Evolutionary conservation across 441 rosid species (phyloP).

Genomic region (Eruca vesicaria): DNA sequence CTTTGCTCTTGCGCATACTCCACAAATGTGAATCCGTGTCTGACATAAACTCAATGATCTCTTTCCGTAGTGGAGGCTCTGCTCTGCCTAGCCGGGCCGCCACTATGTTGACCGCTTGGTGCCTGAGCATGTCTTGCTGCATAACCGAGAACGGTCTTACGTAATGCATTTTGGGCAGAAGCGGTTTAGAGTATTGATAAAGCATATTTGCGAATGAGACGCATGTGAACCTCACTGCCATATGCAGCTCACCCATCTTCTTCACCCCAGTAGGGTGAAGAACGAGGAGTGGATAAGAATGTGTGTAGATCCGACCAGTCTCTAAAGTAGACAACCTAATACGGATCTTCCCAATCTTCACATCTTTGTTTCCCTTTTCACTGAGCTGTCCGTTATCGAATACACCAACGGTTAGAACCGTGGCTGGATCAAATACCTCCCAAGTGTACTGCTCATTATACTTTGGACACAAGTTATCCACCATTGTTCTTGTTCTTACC

Average conservation of each 20-base stretch:
- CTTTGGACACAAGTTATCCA: constrained; percentile 72
- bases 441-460: constrained; percentile 92
- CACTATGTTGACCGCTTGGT: constrained; percentile 81
- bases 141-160: constrained; percentile 75
- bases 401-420: constrained; percentile 85
- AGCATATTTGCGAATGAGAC: constrained; percentile 79
- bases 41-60: constrained; percentile 92
- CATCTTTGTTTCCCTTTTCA: constrained; percentile 69
- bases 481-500: constrained; percentile 86
- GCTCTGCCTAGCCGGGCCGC: constrained; percentile 85
- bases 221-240: constrained; percentile 86
- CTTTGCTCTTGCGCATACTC: constrained; percentile 95
- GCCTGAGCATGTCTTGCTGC: constrained; percentile 89
- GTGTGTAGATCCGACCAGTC: constrained; percentile 84
- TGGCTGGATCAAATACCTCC: constrained; percentile 96
- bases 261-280: constrained; percentile 87
- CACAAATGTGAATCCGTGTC: constrained; percentile 88
- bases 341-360: constrained; percentile 89
- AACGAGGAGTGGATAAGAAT: constrained; percentile 79
- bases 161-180: constrained; percentile 92
- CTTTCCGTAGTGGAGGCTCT: constrained; percentile 86
- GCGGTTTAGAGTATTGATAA: constrained; percentile 70
- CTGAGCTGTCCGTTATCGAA: constrained; percentile 85
- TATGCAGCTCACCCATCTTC: constrained; percentile 92
- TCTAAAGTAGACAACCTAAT: constrained; percentile 85